Evolutionary conservation across 441 rosid genomes (phyloP), one percentile per base, ranked within the genome.

Genomic region (Dalechampia spathulata): DNA sequence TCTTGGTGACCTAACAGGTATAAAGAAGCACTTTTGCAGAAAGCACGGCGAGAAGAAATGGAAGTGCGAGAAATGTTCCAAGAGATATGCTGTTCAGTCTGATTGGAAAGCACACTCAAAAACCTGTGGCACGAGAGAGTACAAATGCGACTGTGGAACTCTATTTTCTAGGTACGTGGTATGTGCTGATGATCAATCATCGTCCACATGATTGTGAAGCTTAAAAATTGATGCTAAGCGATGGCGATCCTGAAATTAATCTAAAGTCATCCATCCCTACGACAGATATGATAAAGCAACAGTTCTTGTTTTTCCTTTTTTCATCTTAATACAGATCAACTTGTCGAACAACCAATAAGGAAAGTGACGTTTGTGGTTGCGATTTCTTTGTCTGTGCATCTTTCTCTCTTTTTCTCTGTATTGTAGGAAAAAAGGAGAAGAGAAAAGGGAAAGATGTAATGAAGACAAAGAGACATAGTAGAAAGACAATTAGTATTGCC

Each of bases 21-120:
- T 91, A 42, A 91, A 91, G 71, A 91, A 91, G 37, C 98, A 91
- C 75, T 90, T 85, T 47, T 85, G 85, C 34, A 65, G 98, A 73
- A 90, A 90, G 67, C 97, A 90, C 28, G 97, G 97, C 0, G 97
- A 90, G 78, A 90, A 90, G 74, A 87, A 87, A 67, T 90, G 93
- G 96, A 87, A 85, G 77, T 90, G 98, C 13, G 94, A 87, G 58
- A 90, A 91, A 76, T 91, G 98, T 66, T 78, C 87, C 1, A 91
- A 91, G 78, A 54, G 83, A 61, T 91, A 90, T 27, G 96, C 96
- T 37, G 98, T 90, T 28, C 88, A 78, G 65, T 90, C 98, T 5
- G 96, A 90, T 68, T 90, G 94, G 80, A 90, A 90, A 72, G 98
- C 98, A 4, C 98, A 90, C 74, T 76, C 90, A 1, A 87, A 91